Conservation (phyloP, 2,329 filamentous ascomycete genomes). For the Penicillium sp. region DNA sequence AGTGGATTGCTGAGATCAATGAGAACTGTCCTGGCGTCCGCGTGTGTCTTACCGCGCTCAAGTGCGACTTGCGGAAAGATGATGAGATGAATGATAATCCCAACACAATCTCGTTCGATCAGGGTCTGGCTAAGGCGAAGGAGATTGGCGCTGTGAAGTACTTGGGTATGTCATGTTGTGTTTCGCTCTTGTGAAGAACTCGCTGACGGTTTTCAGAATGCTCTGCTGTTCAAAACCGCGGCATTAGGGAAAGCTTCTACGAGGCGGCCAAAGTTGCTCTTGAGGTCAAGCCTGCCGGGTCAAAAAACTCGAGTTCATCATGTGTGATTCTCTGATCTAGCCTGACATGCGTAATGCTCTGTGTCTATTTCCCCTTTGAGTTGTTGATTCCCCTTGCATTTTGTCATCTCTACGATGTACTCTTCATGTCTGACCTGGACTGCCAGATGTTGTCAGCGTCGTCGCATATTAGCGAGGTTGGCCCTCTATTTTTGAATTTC, state of each 20-base stretch:
- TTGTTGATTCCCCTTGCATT: constrained; percentile 25
- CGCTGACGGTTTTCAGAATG: constrained; percentile 63
- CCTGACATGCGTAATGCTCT: constrained; percentile 3
- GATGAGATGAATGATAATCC: constrained; percentile 67
- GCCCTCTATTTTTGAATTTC: constrained; percentile 8
- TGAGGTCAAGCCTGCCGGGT: constrained; percentile 44
- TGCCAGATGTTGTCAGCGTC: constrained; percentile 3
- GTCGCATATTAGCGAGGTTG: constrained; percentile 24
- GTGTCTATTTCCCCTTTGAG: constrained; percentile 6
- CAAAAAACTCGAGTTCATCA: constrained; percentile 30
- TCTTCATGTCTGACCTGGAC: constrained; percentile 7
- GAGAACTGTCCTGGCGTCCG: constrained; percentile 97
- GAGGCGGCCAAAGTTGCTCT: constrained; percentile 94
- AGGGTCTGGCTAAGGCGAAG: constrained; percentile 85
- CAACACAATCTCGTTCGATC: constrained; percentile 76
- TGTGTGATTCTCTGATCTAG: constrained; percentile 36
- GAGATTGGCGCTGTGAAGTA: constrained; percentile 91
- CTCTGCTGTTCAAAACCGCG: constrained; percentile 95
- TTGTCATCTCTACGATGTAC: constrained; percentile 9
- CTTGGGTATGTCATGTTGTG: constrained; percentile 56
- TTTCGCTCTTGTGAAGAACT: not conserved
- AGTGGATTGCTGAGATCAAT: constrained; percentile 97
- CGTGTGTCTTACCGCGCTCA: constrained; percentile 90
- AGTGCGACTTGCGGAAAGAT: constrained; percentile 89
- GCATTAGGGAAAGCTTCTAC: constrained; percentile 97